Evolutionary conservation across 305 asterid species (phyloP).

Genomic region (Withania somnifera): DNA sequence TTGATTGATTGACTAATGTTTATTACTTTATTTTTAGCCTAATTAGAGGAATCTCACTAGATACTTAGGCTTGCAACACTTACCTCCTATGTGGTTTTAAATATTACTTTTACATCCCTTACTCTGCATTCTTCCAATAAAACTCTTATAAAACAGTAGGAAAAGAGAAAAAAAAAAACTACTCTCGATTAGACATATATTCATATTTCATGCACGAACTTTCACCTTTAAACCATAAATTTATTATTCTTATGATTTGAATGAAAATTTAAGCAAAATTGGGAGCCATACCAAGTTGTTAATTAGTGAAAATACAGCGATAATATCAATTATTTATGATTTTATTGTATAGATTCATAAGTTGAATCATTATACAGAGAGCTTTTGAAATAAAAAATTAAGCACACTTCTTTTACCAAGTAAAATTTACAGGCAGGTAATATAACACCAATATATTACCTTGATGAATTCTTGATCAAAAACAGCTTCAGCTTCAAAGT

Average conservation of each 20-base stretch:
- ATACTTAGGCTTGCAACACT: not conserved
- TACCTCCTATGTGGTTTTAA: not conserved
- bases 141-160: not conserved
- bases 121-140: not conserved
- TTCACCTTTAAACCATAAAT: not conserved
- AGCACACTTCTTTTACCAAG: not conserved
- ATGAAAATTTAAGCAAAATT: not conserved
- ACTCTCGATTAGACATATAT: not conserved
- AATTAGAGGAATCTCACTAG: not conserved
- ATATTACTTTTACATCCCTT: not conserved
- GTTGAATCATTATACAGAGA: not conserved
- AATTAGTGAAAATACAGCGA: not conserved
- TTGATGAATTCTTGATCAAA: conserved; percentile 82
- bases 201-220: not conserved
- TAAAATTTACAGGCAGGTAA: not conserved
- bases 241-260: not conserved
- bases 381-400: not conserved
- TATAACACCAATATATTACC: conserved; percentile 21
- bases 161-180: not conserved
- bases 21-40: not conserved
- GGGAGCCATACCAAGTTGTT: not conserved
- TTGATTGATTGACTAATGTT: not conserved
- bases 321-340: not conserved
- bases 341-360: not conserved
- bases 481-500: conserved; percentile 95